Conservation (phyloP, 805 yeast species). For the Lachancea thermotolerans region DNA sequence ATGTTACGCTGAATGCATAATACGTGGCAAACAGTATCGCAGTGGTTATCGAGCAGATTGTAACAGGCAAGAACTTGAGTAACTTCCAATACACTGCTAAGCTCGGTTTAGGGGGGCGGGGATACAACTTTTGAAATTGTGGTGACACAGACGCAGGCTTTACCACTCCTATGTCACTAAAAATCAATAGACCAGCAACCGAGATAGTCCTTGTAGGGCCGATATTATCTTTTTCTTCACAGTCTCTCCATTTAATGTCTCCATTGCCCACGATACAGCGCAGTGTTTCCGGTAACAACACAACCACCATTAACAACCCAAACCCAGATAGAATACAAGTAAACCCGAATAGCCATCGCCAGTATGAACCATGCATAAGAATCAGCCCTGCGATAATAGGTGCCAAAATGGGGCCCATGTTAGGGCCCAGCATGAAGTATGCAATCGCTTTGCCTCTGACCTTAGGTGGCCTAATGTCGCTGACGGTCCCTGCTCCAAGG, state of each 20-base stretch:
- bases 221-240: neutral
- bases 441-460: slow-evolving; percentile 81
- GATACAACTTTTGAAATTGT: slow-evolving; percentile 28
- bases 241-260: slow-evolving; percentile 29
- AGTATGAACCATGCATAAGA: slow-evolving; percentile 58
- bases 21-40: slow-evolving; percentile 49
- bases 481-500: slow-evolving; percentile 85
- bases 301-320: slow-evolving; percentile 43
- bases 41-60: slow-evolving; percentile 40
- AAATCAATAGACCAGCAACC: neutral
- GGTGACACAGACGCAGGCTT: slow-evolving; percentile 22
- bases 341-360: slow-evolving; percentile 82
- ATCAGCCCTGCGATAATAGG: slow-evolving; percentile 83
- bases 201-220: neutral
- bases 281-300: slow-evolving; percentile 74
- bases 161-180: slow-evolving; percentile 22
- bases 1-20: slow-evolving; percentile 47
- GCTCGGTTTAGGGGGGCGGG: slow-evolving; percentile 42
- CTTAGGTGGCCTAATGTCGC: slow-evolving; percentile 61
- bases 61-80: slow-evolving; percentile 38
- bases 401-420: slow-evolving; percentile 78
- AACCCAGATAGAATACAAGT: slow-evolving; percentile 60
- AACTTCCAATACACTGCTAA: slow-evolving; percentile 33
- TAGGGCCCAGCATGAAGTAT: slow-evolving; percentile 77
- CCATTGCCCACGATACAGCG: slow-evolving; percentile 55